These are phyloP conservation scores for Volvox carteri DNA, from an alignment of 163 green algal genomes.

Conservation along the genomic window DNA sequence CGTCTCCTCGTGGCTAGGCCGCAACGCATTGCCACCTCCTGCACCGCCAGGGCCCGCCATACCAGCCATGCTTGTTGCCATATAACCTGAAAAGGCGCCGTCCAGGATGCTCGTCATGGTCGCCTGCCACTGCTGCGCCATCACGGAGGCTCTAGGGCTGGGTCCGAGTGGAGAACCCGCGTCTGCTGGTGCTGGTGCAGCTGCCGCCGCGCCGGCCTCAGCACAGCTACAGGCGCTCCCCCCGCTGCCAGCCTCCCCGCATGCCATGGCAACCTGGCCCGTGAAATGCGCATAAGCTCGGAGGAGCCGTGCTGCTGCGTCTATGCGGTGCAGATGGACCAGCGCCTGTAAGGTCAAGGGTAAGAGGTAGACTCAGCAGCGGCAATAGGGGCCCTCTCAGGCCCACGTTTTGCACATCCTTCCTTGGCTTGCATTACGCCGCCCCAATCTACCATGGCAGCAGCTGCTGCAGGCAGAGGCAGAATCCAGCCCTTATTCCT, in stretches of 20 bases:
- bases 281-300: constrained; percentile 47
- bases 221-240: neutral
- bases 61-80: neutral
- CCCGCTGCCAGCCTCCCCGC: too few species aligned
- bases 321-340: constrained; percentile 48
- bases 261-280: neutral
- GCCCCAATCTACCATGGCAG: too few species aligned
- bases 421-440: too few species aligned
- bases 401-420: too few species aligned
- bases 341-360: constrained; percentile 3
- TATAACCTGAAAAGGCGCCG: neutral
- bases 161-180: neutral
- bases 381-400: too few species aligned
- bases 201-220: neutral
- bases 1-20: neutral
- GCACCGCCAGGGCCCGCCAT: too few species aligned
- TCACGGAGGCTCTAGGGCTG: neutral
- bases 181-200: neutral
- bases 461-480: too few species aligned
- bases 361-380: too few species aligned
- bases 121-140: constrained; percentile 13
- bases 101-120: constrained; percentile 31
- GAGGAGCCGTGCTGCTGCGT: constrained; percentile 50
- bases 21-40: neutral
- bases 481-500: too few species aligned